A percentile compares a stretch with the other conserved stretches of the same genome.
Conservation (phyloP, 2,329 filamentous ascomycete species). For the Fusarium coicis region DNA sequence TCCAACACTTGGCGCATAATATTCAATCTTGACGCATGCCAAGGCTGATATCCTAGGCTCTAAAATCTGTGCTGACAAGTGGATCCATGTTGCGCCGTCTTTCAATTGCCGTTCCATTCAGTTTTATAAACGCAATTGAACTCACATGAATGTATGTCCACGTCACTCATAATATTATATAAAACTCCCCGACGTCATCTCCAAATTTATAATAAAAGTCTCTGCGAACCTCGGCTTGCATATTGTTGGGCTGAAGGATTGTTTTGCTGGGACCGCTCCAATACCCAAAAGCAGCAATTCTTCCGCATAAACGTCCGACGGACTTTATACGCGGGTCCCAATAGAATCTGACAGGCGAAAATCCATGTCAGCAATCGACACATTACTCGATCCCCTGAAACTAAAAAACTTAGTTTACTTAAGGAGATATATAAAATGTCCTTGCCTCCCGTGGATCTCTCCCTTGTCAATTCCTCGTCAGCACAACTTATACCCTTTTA, state of each 20-base stretch:
- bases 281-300: conserved; percentile 17
- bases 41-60: too few relatives aligned
- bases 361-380: conserved; percentile 2
- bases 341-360: conserved; percentile 2
- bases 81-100: background rate
- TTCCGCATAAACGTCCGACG: conserved; percentile 13
- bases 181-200: background rate
- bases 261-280: conserved; percentile 13
- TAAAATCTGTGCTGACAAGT: background rate
- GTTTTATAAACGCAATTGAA: background rate
- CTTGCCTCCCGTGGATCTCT: background rate
- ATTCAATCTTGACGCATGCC: background rate
- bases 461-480: background rate
- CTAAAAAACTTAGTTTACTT: background rate
- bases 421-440: conserved; percentile 8
- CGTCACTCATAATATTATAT: background rate
- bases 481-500: background rate
- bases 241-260: conserved; percentile 12
- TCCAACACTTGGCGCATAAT: background rate
- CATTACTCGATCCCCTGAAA: conserved; percentile 1
- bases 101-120: background rate
- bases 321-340: conserved; percentile 13
- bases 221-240: background rate
- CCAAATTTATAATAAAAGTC: background rate
- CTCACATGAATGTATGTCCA: background rate